Percentiles rank a stretch among this genome's conserved stretches.
phyloP scores from a whole-genome alignment of 1,284 basidiomycete genomes.

The Trametes sp. region DNA sequence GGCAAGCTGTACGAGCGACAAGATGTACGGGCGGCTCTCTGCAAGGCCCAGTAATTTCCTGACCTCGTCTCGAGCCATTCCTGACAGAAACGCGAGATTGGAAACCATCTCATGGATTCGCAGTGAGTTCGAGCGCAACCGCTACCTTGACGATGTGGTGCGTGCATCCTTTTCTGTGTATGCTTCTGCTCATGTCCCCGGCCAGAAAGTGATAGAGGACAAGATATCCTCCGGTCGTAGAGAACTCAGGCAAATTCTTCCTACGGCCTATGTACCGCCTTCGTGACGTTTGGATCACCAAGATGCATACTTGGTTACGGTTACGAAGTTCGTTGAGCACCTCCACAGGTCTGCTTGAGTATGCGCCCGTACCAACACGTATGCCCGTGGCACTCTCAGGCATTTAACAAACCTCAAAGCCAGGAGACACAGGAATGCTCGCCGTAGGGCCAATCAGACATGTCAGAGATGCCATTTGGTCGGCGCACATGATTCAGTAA shows the following conservation, averaged over 20 bases:
- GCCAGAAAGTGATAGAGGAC: slow-evolving; percentile 41
- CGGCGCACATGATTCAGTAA: no score
- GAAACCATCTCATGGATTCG: slow-evolving; percentile 80
- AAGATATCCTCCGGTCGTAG: slow-evolving; percentile 55
- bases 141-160: slow-evolving; percentile 64
- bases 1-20: slow-evolving; percentile 70
- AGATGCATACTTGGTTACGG: neutral
- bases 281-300: neutral
- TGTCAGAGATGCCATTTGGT: no score
- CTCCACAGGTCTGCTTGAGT: no score
- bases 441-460: no score
- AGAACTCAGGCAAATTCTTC: slow-evolving; percentile 62
- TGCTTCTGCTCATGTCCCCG: slow-evolving; percentile 1
- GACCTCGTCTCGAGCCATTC: slow-evolving; percentile 58
- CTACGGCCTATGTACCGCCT: slow-evolving; percentile 22
- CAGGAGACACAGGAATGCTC: no score
- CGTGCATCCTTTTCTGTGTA: slow-evolving; percentile 2
- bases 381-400: no score
- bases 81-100: slow-evolving; percentile 60
- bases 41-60: slow-evolving; percentile 11
- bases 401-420: no score
- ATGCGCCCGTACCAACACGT: no score
- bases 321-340: neutral
- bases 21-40: slow-evolving; percentile 53
- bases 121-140: slow-evolving; percentile 71